Conservation (phyloP, 2,329 filamentous ascomycete genomes). For the Tricladium varicosporioides region DNA sequence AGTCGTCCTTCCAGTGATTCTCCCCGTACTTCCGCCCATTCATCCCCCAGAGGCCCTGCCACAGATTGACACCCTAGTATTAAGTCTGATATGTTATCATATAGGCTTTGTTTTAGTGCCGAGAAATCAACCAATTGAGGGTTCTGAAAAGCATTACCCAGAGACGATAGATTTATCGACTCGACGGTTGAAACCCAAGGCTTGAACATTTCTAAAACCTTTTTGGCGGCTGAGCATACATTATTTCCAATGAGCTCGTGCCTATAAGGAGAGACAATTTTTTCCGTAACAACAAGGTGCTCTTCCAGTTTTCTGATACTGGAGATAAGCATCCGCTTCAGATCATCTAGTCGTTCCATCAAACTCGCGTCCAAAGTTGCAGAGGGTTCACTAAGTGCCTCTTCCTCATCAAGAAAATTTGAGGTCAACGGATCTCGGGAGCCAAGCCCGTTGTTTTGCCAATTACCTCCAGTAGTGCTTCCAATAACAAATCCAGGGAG, state of each 20-base stretch:
- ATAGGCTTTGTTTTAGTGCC: slow-evolving; percentile 87
- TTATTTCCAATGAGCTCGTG: slow-evolving; percentile 81
- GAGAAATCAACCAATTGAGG: slow-evolving; percentile 85
- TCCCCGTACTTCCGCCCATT: slow-evolving; percentile 91
- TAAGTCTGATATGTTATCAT: slow-evolving; percentile 90
- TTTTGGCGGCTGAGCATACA: slow-evolving; percentile 74
- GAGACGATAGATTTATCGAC: slow-evolving; percentile 80
- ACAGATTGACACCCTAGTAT: slow-evolving; percentile 85
- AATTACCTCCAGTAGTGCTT: slow-evolving; percentile 79
- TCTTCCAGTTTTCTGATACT: slow-evolving; percentile 87
- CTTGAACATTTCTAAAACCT: slow-evolving; percentile 83
- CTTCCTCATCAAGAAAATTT: slow-evolving; percentile 82
- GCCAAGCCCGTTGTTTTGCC: slow-evolving; percentile 71
- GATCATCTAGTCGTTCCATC: slow-evolving; percentile 79
- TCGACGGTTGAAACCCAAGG: slow-evolving; percentile 89
- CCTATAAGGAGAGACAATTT: slow-evolving; percentile 73
- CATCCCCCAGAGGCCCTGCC: slow-evolving; percentile 86
- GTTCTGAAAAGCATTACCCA: slow-evolving; percentile 77
- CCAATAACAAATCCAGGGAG: slow-evolving; percentile 92
- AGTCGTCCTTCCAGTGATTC: slow-evolving; percentile 86
- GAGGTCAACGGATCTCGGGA: slow-evolving; percentile 71
- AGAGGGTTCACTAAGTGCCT: slow-evolving; percentile 68
- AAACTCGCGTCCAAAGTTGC: slow-evolving; percentile 72
- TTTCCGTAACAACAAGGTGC: slow-evolving; percentile 73
- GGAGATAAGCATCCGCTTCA: slow-evolving; percentile 80